phyloP scores from a whole-genome alignment of 306 rosid species.

The Ochetophila trinervis region DNA sequence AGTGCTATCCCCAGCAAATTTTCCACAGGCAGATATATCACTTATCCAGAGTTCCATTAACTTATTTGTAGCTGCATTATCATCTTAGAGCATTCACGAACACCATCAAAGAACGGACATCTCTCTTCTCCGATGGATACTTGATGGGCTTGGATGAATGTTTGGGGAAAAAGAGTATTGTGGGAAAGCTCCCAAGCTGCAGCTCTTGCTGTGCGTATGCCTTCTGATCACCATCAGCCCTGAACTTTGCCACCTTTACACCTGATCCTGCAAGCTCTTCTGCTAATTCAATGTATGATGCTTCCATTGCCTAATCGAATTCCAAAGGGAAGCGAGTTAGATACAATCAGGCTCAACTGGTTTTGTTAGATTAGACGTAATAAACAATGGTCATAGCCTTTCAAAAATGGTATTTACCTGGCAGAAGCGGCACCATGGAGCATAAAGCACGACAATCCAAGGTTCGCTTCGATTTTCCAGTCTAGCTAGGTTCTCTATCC shows the following conservation, averaged over 20 bases:
- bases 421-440: slow-evolving; percentile 66
- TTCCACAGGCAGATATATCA: not conserved
- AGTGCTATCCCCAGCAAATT: not conserved
- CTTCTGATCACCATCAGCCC: slow-evolving; percentile 55
- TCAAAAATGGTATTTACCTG: slow-evolving; percentile 35
- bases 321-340: slow-evolving; percentile 1
- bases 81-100: slow-evolving; percentile 49
- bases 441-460: slow-evolving; percentile 60
- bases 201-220: slow-evolving; percentile 49
- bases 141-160: slow-evolving; percentile 42
- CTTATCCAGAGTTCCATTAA: not conserved
- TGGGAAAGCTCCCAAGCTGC: slow-evolving; percentile 50
- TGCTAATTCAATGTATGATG: slow-evolving; percentile 48
- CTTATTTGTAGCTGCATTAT: slow-evolving; percentile 3
- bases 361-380: not conserved
- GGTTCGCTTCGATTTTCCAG: slow-evolving; percentile 43
- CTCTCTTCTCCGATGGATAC: slow-evolving; percentile 52
- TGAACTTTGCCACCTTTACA: slow-evolving; percentile 55
- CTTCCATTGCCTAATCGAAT: slow-evolving; percentile 50
- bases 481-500: slow-evolving; percentile 48
- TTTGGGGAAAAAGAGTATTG: slow-evolving; percentile 59
- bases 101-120: slow-evolving; percentile 44
- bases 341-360: not conserved
- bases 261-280: slow-evolving; percentile 41
- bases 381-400: not conserved